These are phyloP conservation scores for Pestalotiopsis sp. DNA, from an alignment of 2,329 filamentous ascomycete species.

Conservation along the genomic window DNA sequence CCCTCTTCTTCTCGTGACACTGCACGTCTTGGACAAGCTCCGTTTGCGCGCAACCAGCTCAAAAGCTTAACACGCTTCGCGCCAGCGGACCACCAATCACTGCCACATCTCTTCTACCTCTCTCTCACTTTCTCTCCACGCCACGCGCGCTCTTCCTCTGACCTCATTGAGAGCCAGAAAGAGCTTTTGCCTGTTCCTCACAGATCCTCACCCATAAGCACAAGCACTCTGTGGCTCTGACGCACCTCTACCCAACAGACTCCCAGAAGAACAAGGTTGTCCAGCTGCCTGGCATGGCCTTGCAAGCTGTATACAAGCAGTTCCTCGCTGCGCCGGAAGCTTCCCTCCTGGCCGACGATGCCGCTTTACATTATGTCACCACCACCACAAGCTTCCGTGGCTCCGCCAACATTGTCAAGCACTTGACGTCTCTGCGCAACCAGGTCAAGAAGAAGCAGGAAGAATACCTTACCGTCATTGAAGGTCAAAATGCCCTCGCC, in stretches of 20 bases:
- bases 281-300: constrained; percentile 43
- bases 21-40: background rate
- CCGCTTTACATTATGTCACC: constrained; percentile 84
- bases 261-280: background rate
- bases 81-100: background rate
- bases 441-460: constrained; percentile 84
- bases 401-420: constrained; percentile 78
- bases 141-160: no score
- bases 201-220: no score
- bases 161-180: no score
- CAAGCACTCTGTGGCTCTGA: background rate
- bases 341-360: constrained; percentile 64
- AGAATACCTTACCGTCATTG: constrained; percentile 73
- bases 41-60: background rate
- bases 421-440: constrained; percentile 71
- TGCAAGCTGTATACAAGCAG: constrained; percentile 66
- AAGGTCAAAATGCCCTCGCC: constrained; percentile 70
- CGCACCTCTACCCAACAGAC: background rate
- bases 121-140: no score
- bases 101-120: no score
- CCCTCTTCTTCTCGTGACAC: no score
- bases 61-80: background rate
- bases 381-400: constrained; percentile 77
- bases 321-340: constrained; percentile 71
- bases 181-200: no score